Base-by-base conservation (phyloP, 2,329 filamentous ascomycete genomes). In the Beauveria sp. region DNA sequence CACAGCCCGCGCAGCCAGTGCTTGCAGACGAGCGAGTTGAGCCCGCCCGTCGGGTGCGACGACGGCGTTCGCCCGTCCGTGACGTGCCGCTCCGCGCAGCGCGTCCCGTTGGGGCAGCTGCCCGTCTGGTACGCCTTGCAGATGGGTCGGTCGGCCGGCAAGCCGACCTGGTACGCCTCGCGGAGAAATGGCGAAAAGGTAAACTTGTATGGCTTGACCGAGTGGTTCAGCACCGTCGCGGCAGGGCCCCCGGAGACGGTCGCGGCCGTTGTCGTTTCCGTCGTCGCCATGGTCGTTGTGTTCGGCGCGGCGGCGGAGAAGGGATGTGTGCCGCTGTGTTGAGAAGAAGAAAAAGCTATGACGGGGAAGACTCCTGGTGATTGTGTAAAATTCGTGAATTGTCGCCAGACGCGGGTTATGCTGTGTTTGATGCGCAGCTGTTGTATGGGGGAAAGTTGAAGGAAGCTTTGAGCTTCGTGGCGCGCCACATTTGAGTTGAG, bases 1-100 rank as follows among this genome's bases (percentile, higher is more conserved):
- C 94, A 99, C 22, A 99, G 85, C 0, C 92, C 93, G 66, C 96
- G 90, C 70, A 97, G 86, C 87, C 94, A 97, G 81, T 97, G 94
- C 79, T 99, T 99, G 85, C 94, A 99, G 63, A 99, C 93, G 18
- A 97, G 85, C 71, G 84, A 89, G 77, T 88, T 90, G 72, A 88
- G 88, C 40, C 85, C 86, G 46, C 79, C 75, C 16, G 73, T 69
- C n/a, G 71, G 72, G 62, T 72, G 70, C 30, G 37, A 30, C 43
- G 64, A 63, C 68, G 61, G 46, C 61, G 62, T 62, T 64, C 65
- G 64, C 22, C 69, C 66, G 79, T 74, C 70, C 34, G 76, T 73
- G 63, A 79, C 75, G 78, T 97, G 93, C 55, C 91, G 89, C 75
- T 97, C 92, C 1, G 91, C 85, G 73, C 94, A 97, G 61, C 85